Conservation (phyloP, 1,139 yeast species). For the Lodderomyces jiufengensis region DNA sequence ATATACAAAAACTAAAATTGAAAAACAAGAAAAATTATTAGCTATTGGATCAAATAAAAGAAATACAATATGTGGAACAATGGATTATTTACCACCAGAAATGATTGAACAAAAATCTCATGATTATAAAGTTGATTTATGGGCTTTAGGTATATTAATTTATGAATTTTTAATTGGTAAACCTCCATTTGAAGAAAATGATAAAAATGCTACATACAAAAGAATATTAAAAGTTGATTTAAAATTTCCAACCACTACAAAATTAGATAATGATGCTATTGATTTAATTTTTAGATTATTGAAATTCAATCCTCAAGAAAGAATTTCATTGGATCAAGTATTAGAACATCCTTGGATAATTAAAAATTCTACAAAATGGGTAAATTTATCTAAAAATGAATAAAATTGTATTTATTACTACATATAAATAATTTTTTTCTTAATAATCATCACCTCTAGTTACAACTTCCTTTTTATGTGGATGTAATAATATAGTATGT, state of each 20-base stretch:
- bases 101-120: constrained; percentile 85
- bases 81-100: constrained; percentile 94
- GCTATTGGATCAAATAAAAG: constrained; percentile 38
- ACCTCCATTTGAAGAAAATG: constrained; percentile 88
- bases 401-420: background rate
- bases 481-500: constrained; percentile 87
- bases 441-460: constrained; percentile 92
- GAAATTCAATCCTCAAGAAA: constrained; percentile 62
- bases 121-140: constrained; percentile 75
- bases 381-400: constrained; percentile 13
- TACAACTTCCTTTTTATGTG: constrained; percentile 89
- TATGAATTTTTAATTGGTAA: constrained; percentile 85
- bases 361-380: constrained; percentile 53
- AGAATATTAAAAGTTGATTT: constrained; percentile 77
- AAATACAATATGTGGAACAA: constrained; percentile 88
- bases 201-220: constrained; percentile 69
- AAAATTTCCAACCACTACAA: constrained; percentile 48
- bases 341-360: constrained; percentile 80
- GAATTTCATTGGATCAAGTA: constrained; percentile 61
- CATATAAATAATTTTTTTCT: background rate
- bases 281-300: constrained; percentile 63
- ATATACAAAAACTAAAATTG: constrained; percentile 1
- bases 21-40: background rate
- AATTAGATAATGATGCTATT: constrained; percentile 66
- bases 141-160: constrained; percentile 89